Percentiles rank a stretch among this genome's conserved stretches.
phyloP scores from a whole-genome alignment of 2,329 filamentous ascomycete genomes.

The Colletotrichum sp. region DNA sequence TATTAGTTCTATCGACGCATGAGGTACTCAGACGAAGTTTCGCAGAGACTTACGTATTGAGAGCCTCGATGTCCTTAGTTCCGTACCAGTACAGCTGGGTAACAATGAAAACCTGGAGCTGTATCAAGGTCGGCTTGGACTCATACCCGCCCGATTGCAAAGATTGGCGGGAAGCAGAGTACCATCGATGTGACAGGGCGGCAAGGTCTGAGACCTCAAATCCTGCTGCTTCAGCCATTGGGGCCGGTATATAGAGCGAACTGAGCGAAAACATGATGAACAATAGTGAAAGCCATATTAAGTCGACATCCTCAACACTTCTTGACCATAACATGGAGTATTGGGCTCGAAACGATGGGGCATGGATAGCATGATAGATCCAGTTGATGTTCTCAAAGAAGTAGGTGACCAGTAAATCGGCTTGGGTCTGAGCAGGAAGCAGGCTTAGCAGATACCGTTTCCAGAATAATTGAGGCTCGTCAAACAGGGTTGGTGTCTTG shows the following conservation, averaged over 20 bases:
- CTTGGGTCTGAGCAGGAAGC: constrained; percentile 22
- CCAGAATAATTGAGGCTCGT: constrained; percentile 15
- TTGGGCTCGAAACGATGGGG: constrained; percentile 23
- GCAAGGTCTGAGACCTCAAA: constrained; percentile 25
- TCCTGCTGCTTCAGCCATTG: constrained; percentile 26
- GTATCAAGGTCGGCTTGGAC: constrained; percentile 28
- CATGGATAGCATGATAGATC: constrained; percentile 29
- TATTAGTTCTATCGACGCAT: background rate
- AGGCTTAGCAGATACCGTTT: constrained; percentile 15
- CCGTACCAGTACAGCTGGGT: constrained; percentile 35
- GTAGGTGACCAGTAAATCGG: constrained; percentile 30
- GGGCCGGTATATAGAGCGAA: constrained; percentile 30
- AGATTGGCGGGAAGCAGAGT: constrained; percentile 32
- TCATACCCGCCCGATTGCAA: constrained; percentile 31
- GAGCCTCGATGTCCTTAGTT: constrained; percentile 33
- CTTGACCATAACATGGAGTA: constrained; percentile 31
- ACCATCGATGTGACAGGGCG: constrained; percentile 28
- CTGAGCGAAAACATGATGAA: constrained; percentile 32
- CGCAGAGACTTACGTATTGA: constrained; percentile 31
- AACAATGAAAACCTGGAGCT: constrained; percentile 15
- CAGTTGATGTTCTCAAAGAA: constrained; percentile 35
- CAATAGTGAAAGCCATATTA: constrained; percentile 35
- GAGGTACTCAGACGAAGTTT: too few relatives aligned
- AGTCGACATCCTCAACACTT: constrained; percentile 27
- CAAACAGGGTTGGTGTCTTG: background rate